phyloP scores from a whole-genome alignment of 164 flowering plant genomes.

The Pachysandra terminalis region DNA sequence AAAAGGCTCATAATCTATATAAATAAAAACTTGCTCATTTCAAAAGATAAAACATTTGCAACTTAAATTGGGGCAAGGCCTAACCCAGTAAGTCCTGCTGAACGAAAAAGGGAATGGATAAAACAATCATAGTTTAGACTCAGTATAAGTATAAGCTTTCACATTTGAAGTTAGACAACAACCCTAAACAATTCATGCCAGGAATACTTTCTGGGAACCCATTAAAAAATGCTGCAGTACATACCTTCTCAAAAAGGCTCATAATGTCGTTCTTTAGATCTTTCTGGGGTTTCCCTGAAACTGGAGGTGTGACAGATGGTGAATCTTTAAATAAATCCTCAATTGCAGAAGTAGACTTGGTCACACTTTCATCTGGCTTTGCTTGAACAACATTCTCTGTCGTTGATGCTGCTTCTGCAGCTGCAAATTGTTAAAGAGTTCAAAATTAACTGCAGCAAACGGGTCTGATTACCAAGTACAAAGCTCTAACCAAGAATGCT shows the following conservation, averaged over 20 bases:
- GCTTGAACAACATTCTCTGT: constrained; percentile 39
- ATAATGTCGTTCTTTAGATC: constrained; percentile 86
- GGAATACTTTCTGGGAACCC: background rate
- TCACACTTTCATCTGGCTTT: constrained; percentile 40
- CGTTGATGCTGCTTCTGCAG: constrained; percentile 58
- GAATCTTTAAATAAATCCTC: constrained; percentile 74
- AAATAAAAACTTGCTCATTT: too few relatives aligned
- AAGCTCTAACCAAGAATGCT: background rate
- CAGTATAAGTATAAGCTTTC: background rate
- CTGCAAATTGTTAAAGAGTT: constrained; percentile 35
- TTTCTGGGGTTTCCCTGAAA: constrained; percentile 53
- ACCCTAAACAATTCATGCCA: too few relatives aligned
- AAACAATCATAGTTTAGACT: background rate
- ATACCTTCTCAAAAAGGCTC: constrained; percentile 98
- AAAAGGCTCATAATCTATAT: constrained; percentile 98
- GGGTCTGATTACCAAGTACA: background rate
- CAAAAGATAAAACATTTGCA: too few relatives aligned
- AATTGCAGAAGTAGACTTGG: constrained; percentile 47
- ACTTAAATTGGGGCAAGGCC: too few relatives aligned
- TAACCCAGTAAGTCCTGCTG: too few relatives aligned
- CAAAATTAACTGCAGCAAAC: constrained; percentile 10
- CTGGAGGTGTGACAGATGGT: constrained; percentile 31
- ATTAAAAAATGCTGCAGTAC: background rate
- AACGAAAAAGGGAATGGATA: too few relatives aligned
- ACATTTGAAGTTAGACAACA: background rate